Base-by-base conservation (phyloP, 164 flowering plant species). In the Saururus chinensis region DNA sequence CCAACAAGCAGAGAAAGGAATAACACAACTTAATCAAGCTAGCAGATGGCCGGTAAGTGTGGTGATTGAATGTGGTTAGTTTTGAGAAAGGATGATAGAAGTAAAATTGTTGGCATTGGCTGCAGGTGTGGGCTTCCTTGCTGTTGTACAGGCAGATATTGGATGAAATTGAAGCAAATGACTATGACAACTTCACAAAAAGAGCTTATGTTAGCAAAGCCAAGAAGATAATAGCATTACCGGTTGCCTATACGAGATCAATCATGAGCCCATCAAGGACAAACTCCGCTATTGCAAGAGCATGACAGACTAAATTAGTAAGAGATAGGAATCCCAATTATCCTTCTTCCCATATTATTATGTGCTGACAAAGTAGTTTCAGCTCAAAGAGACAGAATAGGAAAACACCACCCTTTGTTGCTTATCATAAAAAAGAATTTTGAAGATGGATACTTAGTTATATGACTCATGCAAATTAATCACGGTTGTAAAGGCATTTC, bases 11-110 rank as follows among this genome's bases (percentile, higher is more conserved):
- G 87, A 88, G 70, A 76, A 65, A 35, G 96, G 87, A 25, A 85
- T 86, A 22, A 73, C 78, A 56, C 82, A 88, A 68, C 84, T 88
- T 24, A 84, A 74, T 70, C 63, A 81, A 67, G 86, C 88, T 23
- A 88, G 96, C 61, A 74, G 92, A 83, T 88, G 96, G 92, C 96
- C 96, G 70, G 96, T 86, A 82, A 81, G 79, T 20, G 40, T 20
- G 14, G 19, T 4, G 23, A 20, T 37, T 59, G 22, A n/a, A 17
- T 59, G 40, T 40, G 13, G 40, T 6, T 37, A 19, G 11, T 6
- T 40, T 8, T 35, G 42, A 5, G n/a, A 35, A 17, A 30, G 20
- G 9, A 24, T 58, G 22, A 35, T 19, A 13, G 19, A 20, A 30
- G 37, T 30, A 4, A n/a, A n/a, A 19, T 59, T 40, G 13, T 17